Evolutionary conservation across 163 green algal genomes (phyloP).

Genomic region (Scenedesmus sp.): DNA sequence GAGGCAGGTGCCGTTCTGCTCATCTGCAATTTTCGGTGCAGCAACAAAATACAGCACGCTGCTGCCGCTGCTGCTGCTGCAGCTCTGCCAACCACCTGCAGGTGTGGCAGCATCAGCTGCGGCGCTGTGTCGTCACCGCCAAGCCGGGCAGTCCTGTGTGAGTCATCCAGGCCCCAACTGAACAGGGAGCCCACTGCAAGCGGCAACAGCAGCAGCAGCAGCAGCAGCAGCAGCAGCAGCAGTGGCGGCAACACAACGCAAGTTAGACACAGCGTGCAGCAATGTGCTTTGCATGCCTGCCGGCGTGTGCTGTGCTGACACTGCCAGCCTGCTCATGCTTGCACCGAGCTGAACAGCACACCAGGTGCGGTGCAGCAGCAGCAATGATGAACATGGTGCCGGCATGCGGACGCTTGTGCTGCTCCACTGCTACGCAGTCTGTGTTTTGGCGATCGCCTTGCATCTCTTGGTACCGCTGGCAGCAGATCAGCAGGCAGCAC

Average conservation of each 20-base stretch:
- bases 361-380: not conserved
- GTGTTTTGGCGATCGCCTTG: not conserved
- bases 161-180: constrained; percentile 67
- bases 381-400: too few relatives aligned
- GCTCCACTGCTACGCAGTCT: too few relatives aligned
- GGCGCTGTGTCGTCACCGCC: constrained; percentile 58
- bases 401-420: not conserved
- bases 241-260: not conserved
- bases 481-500: not conserved
- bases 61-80: not conserved
- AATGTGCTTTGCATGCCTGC: too few relatives aligned
- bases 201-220: not conserved
- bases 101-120: constrained; percentile 38
- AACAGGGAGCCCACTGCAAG: constrained; percentile 58
- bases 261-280: too few relatives aligned
- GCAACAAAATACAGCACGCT: not conserved
- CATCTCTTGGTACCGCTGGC: not conserved
- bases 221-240: not conserved
- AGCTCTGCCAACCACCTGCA: not conserved
- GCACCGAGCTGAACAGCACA: not conserved
- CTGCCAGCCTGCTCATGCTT: not conserved
- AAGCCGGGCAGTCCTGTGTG: constrained; percentile 54
- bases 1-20: too few relatives aligned
- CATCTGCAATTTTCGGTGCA: not conserved
- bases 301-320: too few relatives aligned